phyloP scores from a whole-genome alignment of 176 grass and related monocot species.

The Oryza brachyantha region DNA sequence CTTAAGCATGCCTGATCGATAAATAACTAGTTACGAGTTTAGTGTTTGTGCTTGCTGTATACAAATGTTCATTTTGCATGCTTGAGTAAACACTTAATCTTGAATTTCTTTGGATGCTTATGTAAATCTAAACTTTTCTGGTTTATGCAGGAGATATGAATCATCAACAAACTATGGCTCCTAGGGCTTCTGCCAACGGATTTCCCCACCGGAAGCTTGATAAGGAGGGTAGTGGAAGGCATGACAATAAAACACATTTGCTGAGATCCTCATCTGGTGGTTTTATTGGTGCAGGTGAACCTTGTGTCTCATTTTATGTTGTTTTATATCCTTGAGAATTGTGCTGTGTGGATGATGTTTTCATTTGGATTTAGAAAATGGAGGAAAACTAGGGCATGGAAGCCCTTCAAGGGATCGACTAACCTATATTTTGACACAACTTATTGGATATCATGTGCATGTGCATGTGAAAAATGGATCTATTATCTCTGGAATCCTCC shows the following conservation, averaged over 20 bases:
- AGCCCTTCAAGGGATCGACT: conserved; percentile 68
- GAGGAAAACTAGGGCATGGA: conserved; percentile 47
- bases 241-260: conserved; percentile 49
- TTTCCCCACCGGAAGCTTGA: conserved; percentile 53
- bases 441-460: conserved; percentile 80
- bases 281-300: conserved; percentile 43
- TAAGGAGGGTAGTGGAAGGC: conserved; percentile 54
- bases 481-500: conserved; percentile 93
- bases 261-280: conserved; percentile 37
- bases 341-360: conserved; percentile 35
- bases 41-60: not conserved
- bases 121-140: not conserved
- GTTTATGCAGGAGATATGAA: conserved; percentile 60
- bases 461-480: conserved; percentile 96
- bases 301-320: conserved; percentile 4
- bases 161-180: conserved; percentile 51
- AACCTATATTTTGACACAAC: conserved; percentile 64
- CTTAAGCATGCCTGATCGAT: not conserved
- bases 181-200: conserved; percentile 58
- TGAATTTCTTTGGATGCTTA: not conserved
- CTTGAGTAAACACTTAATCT: not conserved
- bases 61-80: not conserved
- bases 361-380: conserved; percentile 50
- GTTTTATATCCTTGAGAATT: not conserved
- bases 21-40: not conserved